Percentiles rank a stretch among this genome's conserved stretches.
Conservation (phyloP, 257 asterid species). For the Solanum lignicaule region DNA sequence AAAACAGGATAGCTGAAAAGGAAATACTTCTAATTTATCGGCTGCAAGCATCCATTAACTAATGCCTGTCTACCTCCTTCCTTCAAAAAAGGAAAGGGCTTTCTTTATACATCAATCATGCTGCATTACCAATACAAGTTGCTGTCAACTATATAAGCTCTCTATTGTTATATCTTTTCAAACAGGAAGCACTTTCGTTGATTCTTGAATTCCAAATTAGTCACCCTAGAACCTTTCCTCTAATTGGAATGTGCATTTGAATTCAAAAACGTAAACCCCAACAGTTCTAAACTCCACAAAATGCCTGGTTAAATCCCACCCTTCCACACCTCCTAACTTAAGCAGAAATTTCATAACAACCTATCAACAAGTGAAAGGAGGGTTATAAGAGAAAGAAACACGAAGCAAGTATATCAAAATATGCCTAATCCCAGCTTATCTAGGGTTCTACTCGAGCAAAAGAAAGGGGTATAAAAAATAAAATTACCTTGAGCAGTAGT, state of each 20-base stretch:
- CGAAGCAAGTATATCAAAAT: not conserved
- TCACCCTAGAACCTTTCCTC: not conserved
- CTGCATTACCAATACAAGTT: not conserved
- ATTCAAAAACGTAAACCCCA: not conserved
- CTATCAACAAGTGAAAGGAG: not conserved
- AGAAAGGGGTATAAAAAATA: not conserved
- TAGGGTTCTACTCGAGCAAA: not conserved
- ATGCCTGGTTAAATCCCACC: not conserved
- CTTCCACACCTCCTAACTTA: not conserved
- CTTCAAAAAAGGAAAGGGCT: not conserved
- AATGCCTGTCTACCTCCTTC: not conserved
- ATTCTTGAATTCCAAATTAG: not conserved
- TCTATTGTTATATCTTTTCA: not conserved
- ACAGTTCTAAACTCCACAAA: not conserved
- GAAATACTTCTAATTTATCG: not conserved
- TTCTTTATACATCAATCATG: not conserved
- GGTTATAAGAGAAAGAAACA: too few relatives aligned
- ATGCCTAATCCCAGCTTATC: not conserved
- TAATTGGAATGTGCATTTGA: not conserved
- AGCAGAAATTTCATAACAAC: not conserved
- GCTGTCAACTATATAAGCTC: not conserved
- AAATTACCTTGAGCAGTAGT: conserved; percentile 39
- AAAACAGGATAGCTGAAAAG: not conserved
- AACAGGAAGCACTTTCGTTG: not conserved
- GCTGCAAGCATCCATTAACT: not conserved